A percentile compares a stretch with the other conserved stretches of the same genome.
Conservation (phyloP, 2,329 filamentous ascomycete species). For the Zarea fungicola region DNA sequence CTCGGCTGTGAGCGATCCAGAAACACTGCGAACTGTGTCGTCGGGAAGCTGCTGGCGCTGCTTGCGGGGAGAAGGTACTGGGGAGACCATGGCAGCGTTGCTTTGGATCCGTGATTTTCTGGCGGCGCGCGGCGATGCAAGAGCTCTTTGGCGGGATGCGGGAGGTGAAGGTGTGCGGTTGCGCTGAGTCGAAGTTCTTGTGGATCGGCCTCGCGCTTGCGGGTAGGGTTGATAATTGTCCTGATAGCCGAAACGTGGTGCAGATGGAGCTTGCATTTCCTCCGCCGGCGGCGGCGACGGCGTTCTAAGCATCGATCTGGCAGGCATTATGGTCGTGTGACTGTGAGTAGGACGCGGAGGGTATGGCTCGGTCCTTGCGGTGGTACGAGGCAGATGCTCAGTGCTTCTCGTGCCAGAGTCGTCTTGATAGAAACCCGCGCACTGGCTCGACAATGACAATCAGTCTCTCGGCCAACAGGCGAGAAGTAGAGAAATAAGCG, state of each 20-base stretch:
- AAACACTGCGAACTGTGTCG: slow-evolving; percentile 39
- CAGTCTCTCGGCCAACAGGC: background rate
- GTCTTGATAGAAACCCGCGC: background rate
- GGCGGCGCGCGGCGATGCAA: slow-evolving; percentile 28
- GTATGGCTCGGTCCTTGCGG: background rate
- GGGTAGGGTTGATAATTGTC: slow-evolving; percentile 70
- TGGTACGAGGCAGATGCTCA: background rate
- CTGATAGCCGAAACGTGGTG: slow-evolving; percentile 61
- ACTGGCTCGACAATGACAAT: background rate
- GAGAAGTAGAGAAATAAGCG: background rate
- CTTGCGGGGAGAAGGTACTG: slow-evolving; percentile 45
- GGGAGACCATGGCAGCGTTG: slow-evolving; percentile 33
- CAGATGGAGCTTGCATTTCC: slow-evolving; percentile 58
- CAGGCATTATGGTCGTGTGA: slow-evolving; percentile 27
- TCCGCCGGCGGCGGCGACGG: slow-evolving; percentile 49
- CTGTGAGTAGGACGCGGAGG: background rate
- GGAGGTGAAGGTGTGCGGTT: slow-evolving; percentile 53
- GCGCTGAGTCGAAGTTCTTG: slow-evolving; percentile 56
- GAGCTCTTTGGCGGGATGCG: slow-evolving; percentile 28
- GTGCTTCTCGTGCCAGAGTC: slow-evolving; percentile 4
- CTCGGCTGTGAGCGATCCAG: slow-evolving; percentile 40
- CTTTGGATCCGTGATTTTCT: slow-evolving; percentile 26
- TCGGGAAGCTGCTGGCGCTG: slow-evolving; percentile 44
- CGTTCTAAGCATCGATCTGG: slow-evolving; percentile 34
- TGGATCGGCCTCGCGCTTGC: slow-evolving; percentile 56